A percentile compares a stretch with the other conserved stretches of the same genome.
These are phyloP conservation scores for Xylaria polymorpha DNA, from an alignment of 2,329 filamentous ascomycete genomes.

Conservation along the genomic window DNA sequence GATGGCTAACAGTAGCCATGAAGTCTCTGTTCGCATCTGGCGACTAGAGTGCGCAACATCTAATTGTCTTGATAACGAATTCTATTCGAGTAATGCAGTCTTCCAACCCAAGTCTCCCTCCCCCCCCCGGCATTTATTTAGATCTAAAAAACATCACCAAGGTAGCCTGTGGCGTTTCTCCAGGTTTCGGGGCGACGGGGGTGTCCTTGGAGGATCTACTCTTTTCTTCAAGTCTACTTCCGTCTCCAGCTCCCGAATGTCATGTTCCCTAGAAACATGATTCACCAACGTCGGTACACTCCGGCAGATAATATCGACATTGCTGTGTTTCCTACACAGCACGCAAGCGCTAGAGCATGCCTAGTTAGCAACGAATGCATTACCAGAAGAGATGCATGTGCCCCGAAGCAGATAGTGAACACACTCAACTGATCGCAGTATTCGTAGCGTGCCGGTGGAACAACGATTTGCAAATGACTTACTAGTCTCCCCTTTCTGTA, in stretches of 20 bases:
- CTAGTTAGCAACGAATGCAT: neutral
- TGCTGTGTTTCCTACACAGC: conserved; percentile 47
- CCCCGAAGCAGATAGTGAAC: neutral
- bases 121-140: neutral
- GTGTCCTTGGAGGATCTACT: conserved; percentile 2
- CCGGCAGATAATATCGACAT: conserved; percentile 47
- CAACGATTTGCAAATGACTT: conserved; percentile 10
- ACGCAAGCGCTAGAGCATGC: conserved; percentile 45
- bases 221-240: conserved; percentile 21
- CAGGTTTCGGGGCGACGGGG: neutral
- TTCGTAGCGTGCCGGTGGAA: too few relatives aligned
- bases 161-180: conserved; percentile 1
- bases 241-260: conserved; percentile 16
- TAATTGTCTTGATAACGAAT: too few relatives aligned
- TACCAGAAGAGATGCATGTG: neutral
- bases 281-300: conserved; percentile 48
- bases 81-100: too few relatives aligned
- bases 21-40: too few relatives aligned
- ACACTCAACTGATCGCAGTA: too few relatives aligned
- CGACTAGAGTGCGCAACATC: too few relatives aligned
- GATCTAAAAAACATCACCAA: neutral
- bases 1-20: too few relatives aligned
- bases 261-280: conserved; percentile 45
- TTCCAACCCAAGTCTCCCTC: too few relatives aligned
- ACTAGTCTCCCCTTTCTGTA: conserved; percentile 47